Evolutionary conservation across 768 basidiomycete genomes (phyloP), one percentile per base, ranked within the genome.

Genomic region (Candolleomyces efflorescens): DNA sequence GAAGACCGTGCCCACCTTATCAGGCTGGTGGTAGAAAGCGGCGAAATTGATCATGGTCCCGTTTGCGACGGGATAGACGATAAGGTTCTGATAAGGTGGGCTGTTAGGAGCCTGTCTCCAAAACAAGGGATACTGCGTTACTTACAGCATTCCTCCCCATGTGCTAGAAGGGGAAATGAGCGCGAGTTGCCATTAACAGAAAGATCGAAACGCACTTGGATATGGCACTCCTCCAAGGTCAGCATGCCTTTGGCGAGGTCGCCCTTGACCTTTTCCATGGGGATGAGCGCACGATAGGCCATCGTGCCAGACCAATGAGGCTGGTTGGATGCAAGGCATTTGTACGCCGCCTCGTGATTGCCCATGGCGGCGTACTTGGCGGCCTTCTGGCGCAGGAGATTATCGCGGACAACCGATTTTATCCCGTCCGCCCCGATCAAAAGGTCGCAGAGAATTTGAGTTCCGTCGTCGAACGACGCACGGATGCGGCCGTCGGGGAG

Each of bases 11-110:
- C 58, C 54, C 22, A 58, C 60, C 20, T 61, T 60, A 7, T 58
- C 41, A 6, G 45, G 57, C n/a, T 60, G 60, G 26, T 59, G 58
- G 18, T 18, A 71, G 51, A 78, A 75, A 3, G 73, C 78, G 12
- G 72, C 80, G 26, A 83, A 64, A 59, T 82, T 84, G 54, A 84
- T 67, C n/a, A 72, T 65, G 49, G 68, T 70, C n/a, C 79, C 80
- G 47, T 72, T 69, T 2, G 80, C 74, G 13, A 84, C 75, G 0
- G 81, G 74, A 66, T 83, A 83, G 1, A 69, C 70, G 9, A 83
- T 68, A 18, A 80, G 54, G 64, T 77, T 74, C 82, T 83, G 44
- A 13, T 5, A 23, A 23, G 12, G 20, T 26, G 17, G 37, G n/a
- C 23, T 3, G 32, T 36, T 26, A 37, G 43, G 23, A 15, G 7